phyloP scores from a whole-genome alignment of 495 filamentous ascomycete species.

The Neurospora hispaniola region DNA sequence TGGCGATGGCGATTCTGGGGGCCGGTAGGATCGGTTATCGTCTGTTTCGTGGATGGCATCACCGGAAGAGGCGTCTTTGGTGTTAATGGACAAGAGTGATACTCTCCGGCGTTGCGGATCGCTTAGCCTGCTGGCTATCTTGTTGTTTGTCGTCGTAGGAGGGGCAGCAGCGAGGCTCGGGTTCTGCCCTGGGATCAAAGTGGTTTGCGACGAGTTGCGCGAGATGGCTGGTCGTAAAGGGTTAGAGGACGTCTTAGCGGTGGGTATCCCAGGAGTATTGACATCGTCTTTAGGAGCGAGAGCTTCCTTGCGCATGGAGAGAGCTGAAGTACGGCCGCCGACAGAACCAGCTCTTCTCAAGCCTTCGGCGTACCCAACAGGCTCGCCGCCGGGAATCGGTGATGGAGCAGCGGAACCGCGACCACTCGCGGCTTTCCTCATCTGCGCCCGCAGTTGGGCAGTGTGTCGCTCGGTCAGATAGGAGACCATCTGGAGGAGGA shows the following conservation, averaged over 20 bases:
- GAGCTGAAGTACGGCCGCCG: slow-evolving; percentile 49
- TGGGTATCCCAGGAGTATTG: slow-evolving; percentile 25
- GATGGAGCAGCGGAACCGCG: slow-evolving; percentile 38
- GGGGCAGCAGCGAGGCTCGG: slow-evolving; percentile 15
- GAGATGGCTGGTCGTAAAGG: slow-evolving; percentile 30
- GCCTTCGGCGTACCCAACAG: slow-evolving; percentile 37
- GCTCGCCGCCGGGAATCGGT: slow-evolving; percentile 40
- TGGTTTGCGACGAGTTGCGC: slow-evolving; percentile 50
- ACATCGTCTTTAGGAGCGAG: slow-evolving; percentile 40
- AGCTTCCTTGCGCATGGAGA: slow-evolving; percentile 55
- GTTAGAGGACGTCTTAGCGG: slow-evolving; percentile 16
- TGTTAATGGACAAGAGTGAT: slow-evolving; percentile 23
- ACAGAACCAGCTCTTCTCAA: slow-evolving; percentile 49
- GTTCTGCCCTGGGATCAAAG: slow-evolving; percentile 34
- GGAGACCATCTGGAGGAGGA: slow-evolving; percentile 86
- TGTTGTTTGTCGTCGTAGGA: slow-evolving; percentile 2
- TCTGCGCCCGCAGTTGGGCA: slow-evolving; percentile 79
- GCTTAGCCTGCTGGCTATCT: slow-evolving; percentile 1
- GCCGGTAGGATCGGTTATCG: slow-evolving; percentile 10
- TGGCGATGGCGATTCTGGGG: slow-evolving; percentile 17
- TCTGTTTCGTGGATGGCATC: not conserved
- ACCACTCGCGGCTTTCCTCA: slow-evolving; percentile 54
- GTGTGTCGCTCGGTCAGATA: slow-evolving; percentile 92
- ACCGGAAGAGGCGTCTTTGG: slow-evolving; percentile 6
- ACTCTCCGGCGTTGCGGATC: slow-evolving; percentile 21